Conservation (phyloP, 2,329 filamentous ascomycete genomes). For the Alternaria longipes region DNA sequence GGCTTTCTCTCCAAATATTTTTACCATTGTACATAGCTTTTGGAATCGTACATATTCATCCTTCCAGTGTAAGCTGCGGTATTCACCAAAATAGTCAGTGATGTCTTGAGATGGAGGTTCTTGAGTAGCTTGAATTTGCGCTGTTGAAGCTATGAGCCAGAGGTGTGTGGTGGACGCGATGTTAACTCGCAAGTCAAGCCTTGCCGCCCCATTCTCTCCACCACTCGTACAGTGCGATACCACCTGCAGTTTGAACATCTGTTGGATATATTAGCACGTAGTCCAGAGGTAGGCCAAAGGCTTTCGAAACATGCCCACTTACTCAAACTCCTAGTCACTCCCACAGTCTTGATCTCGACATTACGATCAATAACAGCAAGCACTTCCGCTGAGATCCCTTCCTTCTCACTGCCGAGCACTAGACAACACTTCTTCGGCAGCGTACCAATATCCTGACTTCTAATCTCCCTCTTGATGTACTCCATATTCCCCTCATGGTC, state of each 20-base stretch:
- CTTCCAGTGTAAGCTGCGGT: not conserved
- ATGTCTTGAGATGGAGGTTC: not conserved
- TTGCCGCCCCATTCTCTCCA: slow-evolving; percentile 53
- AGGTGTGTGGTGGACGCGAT: not conserved
- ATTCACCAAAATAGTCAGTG: not conserved
- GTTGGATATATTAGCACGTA: not conserved
- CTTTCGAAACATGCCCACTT: slow-evolving; percentile 1
- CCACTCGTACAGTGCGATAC: slow-evolving; percentile 62
- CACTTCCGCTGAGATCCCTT: slow-evolving; percentile 60
- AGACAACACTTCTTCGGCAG: slow-evolving; percentile 55
- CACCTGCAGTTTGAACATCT: slow-evolving; percentile 64
- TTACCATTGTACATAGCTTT: not conserved
- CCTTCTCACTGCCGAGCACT: slow-evolving; percentile 62
- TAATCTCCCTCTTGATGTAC: not conserved
- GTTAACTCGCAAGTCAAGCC: not conserved
- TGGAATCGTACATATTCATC: not conserved
- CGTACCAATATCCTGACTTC: slow-evolving; percentile 27
- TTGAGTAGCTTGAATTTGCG: not conserved
- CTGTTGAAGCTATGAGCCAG: not conserved
- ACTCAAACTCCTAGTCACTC: slow-evolving; percentile 62
- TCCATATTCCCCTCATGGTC: not conserved
- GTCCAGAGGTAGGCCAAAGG: not conserved
- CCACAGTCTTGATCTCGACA: slow-evolving; percentile 62
- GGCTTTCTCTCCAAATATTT: not conserved
- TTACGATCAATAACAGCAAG: slow-evolving; percentile 60